Evolutionary conservation across 805 yeast species (phyloP).

Genomic region (Zygosaccharomyces rouxii): DNA sequence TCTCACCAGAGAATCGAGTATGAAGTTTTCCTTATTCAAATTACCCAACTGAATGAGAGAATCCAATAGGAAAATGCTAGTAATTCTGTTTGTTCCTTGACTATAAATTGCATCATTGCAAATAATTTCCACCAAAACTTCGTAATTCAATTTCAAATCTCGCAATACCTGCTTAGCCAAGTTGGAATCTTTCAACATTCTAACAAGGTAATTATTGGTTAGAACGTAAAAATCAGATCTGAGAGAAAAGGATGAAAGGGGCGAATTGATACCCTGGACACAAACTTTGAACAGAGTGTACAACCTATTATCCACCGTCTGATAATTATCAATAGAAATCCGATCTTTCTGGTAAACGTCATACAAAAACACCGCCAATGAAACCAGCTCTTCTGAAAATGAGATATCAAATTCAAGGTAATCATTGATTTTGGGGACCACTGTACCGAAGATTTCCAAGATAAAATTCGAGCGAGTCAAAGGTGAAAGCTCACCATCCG

Average conservation of each 20-base stretch:
- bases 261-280: slow-evolving; percentile 64
- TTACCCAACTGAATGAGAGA: slow-evolving; percentile 54
- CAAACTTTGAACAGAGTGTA: slow-evolving; percentile 71
- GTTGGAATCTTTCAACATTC: slow-evolving; percentile 41
- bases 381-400: slow-evolving; percentile 72
- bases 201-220: slow-evolving; percentile 58
- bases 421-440: slow-evolving; percentile 72
- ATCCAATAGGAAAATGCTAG: slow-evolving; percentile 73
- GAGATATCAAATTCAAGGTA: slow-evolving; percentile 61
- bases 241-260: slow-evolving; percentile 60
- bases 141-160: slow-evolving; percentile 55
- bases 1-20: slow-evolving; percentile 56
- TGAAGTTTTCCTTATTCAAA: slow-evolving; percentile 47
- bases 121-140: slow-evolving; percentile 57
- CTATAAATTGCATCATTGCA: slow-evolving; percentile 77
- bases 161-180: slow-evolving; percentile 46
- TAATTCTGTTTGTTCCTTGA: slow-evolving; percentile 69
- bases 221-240: slow-evolving; percentile 78
- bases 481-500: slow-evolving; percentile 51
- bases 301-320: slow-evolving; percentile 49
- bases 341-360: slow-evolving; percentile 54
- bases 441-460: slow-evolving; percentile 67
- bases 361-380: slow-evolving; percentile 66
- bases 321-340: slow-evolving; percentile 31
- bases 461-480: slow-evolving; percentile 56